A percentile compares a stretch with the other conserved stretches of the same genome.
Conservation (phyloP, 345 rosid species). For the Atalantia buxifolia region DNA sequence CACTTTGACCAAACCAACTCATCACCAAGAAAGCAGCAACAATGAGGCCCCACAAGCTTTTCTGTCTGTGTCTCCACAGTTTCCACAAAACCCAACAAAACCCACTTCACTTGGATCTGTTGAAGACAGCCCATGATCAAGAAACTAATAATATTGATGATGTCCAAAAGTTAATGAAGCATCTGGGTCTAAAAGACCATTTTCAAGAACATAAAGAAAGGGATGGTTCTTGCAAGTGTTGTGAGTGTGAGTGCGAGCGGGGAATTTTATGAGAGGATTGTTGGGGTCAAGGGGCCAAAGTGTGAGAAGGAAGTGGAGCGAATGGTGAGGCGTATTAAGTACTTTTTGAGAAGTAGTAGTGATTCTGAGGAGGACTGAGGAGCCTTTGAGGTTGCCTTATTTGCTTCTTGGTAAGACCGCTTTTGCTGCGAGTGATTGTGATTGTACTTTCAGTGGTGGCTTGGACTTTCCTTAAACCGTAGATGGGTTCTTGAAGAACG, state of each 20-base stretch:
- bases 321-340: slow-evolving; percentile 42
- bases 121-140: no score
- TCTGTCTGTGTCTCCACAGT: no score
- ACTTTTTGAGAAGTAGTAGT: slow-evolving; percentile 18
- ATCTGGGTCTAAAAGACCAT: slow-evolving; percentile 28
- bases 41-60: no score
- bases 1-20: no score
- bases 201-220: slow-evolving; percentile 12
- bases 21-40: no score
- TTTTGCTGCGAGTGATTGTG: slow-evolving; percentile 13
- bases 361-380: slow-evolving; percentile 12
- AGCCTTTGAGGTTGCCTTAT: slow-evolving; percentile 44
- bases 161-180: slow-evolving; percentile 10
- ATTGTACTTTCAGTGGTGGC: slow-evolving; percentile 2
- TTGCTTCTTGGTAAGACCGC: slow-evolving; percentile 51
- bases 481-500: slow-evolving; percentile 30
- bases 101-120: no score
- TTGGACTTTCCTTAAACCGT: slow-evolving; percentile 47
- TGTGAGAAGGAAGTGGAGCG: slow-evolving; percentile 42
- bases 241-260: neutral
- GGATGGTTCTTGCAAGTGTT: neutral
- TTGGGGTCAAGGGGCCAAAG: neutral
- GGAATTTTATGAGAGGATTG: no score
- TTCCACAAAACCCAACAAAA: no score
- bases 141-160: no score